These are phyloP conservation scores for Boletus pseudopeckii DNA, from an alignment of 768 basidiomycete species.

Conservation along the genomic window DNA sequence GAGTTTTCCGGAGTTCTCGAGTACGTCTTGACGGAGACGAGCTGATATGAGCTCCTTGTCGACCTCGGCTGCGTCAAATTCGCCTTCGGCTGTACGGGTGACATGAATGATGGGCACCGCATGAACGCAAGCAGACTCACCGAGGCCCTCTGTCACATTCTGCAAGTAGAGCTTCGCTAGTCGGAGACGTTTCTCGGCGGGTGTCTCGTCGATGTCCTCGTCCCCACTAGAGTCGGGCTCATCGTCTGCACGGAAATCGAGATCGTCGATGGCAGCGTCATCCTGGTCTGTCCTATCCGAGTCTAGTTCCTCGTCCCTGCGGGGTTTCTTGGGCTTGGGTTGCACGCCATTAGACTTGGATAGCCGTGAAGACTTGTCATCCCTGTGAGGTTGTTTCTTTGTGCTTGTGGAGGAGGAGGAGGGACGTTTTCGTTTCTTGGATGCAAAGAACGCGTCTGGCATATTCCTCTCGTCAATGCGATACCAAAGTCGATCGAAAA, in stretches of 20 bases:
- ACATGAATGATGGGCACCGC: background rate
- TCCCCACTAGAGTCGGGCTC: conserved; percentile 67
- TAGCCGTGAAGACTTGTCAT: background rate
- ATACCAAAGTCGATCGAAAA: conserved; percentile 15
- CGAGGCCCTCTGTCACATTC: conserved; percentile 71
- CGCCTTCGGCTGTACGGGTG: conserved; percentile 60
- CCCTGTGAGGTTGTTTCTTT: conserved; percentile 22
- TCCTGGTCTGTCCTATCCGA: conserved; percentile 60
- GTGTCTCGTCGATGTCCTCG: conserved; percentile 86
- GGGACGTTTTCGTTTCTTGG: conserved; percentile 60
- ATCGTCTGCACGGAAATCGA: conserved; percentile 63
- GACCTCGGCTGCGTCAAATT: conserved; percentile 93
- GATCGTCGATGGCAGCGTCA: conserved; percentile 57
- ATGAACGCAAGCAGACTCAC: conserved; percentile 36
- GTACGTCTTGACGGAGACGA: conserved; percentile 86
- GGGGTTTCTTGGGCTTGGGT: conserved; percentile 19
- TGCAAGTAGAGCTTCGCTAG: conserved; percentile 90
- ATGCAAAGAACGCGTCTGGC: conserved; percentile 83
- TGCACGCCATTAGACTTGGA: conserved; percentile 26
- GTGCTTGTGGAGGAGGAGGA: conserved; percentile 29
- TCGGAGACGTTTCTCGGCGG: conserved; percentile 87
- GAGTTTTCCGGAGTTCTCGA: conserved; percentile 85
- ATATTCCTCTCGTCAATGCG: conserved; percentile 34
- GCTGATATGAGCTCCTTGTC: conserved; percentile 91
- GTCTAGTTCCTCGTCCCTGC: conserved; percentile 59